Evolutionary conservation across 208 protist species (phyloP).

Genomic region (Leishmania aethiopica): DNA sequence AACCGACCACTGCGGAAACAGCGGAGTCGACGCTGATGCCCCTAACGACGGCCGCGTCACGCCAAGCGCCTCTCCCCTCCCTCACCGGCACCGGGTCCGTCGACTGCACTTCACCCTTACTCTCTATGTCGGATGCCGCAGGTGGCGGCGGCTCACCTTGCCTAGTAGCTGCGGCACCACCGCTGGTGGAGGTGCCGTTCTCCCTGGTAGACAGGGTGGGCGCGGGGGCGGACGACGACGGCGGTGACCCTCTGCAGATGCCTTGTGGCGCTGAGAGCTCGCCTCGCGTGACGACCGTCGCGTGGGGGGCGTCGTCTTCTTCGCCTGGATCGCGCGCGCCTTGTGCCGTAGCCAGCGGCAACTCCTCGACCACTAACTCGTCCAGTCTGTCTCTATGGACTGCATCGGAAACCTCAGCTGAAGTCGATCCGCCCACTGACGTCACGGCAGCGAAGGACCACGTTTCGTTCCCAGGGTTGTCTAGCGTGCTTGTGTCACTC

Average conservation of each 20-base stretch:
- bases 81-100: neutral
- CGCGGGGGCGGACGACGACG: neutral
- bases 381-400: slow-evolving; percentile 4
- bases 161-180: neutral
- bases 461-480: neutral
- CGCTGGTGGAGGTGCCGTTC: neutral
- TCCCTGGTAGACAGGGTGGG: neutral
- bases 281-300: neutral
- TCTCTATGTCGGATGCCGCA: neutral
- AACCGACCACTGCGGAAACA: neutral
- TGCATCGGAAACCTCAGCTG: slow-evolving; percentile 1
- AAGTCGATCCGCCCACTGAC: neutral
- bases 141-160: neutral
- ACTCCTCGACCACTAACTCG: neutral
- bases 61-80: neutral
- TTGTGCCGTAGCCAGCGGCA: neutral
- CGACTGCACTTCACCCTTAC: neutral
- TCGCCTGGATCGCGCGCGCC: neutral
- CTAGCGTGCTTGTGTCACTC: neutral
- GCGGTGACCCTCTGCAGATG: neutral
- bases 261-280: neutral
- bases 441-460: neutral
- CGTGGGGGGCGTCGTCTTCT: neutral
- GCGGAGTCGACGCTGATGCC: too few relatives aligned
- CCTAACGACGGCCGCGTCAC: neutral